Evolutionary conservation across 2,329 filamentous ascomycete species (phyloP).

Genomic region (Dothistroma pini): DNA sequence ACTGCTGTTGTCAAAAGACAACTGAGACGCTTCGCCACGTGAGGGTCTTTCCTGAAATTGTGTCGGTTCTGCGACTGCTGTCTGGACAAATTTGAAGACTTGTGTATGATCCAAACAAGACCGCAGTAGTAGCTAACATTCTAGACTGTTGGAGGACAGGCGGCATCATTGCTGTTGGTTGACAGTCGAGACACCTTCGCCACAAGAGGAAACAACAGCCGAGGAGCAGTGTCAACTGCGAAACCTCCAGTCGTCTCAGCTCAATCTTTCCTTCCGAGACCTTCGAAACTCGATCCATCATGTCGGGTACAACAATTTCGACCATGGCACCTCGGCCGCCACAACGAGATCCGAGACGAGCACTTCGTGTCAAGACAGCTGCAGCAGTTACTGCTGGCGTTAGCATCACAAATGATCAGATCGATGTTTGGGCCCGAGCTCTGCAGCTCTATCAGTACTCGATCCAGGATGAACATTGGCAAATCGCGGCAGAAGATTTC

Average conservation of each 20-base stretch:
- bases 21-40: background rate
- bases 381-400: background rate
- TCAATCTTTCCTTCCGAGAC: background rate
- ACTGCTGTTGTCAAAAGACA: background rate
- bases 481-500: conserved; percentile 25
- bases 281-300: background rate
- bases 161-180: background rate
- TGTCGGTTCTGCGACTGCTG: background rate
- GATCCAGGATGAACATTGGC: conserved; percentile 27
- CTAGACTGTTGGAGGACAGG: background rate
- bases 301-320: background rate
- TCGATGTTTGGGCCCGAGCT: conserved; percentile 30
- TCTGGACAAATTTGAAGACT: background rate
- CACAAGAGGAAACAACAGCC: background rate
- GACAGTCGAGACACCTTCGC: background rate
- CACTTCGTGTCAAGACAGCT: background rate
- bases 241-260: background rate
- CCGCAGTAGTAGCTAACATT: background rate
- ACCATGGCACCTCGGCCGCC: background rate
- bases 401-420: background rate
- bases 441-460: conserved; percentile 23
- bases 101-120: background rate
- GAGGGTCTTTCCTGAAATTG: background rate
- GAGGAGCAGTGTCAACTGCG: background rate
- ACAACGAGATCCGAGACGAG: conserved; percentile 1